Evolutionary conservation across 1,139 yeast genomes (phyloP), one percentile per base, ranked within the genome.

Genomic region (Protomyces lactucae-debilis): DNA sequence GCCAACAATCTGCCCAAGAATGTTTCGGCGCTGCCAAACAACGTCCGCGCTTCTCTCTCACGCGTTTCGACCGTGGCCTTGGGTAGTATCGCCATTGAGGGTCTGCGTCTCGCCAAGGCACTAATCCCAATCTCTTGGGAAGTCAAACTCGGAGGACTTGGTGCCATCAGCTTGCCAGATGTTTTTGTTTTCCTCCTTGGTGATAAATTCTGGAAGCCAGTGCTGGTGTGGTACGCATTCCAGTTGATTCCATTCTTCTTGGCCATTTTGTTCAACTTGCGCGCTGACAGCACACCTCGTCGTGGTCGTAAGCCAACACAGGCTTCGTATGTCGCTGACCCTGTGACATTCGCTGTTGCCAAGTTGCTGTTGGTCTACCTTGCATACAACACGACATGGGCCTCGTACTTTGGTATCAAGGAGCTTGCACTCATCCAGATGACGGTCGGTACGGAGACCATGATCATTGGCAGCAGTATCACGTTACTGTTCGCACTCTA

Each of bases 401-500:
- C 52, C 14, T 16, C 43, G 8, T 21, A 40, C 32, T 54, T 46
- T 55, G 55, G 53, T 18, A 35, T 37, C 46, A 53, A 52, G 56
- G 57, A 54, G 57, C 39, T 60, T 37, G 55, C 56, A 21, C 52
- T 64, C 12, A 53, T 64, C 12, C 55, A 56, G 32, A 18, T 39
- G 45, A 39, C 53, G 51, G 54, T 61, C 8, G 57, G 64, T n/a
- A 37, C 37, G 46, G 66, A 64, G 12, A 56, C 63, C 14, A 52
- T 64, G 57, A 25, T 57, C 46, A 54, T 60, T 43, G 57, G 64
- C 9, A 56, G 57, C 25, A 54, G 53, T 23, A 53, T 64, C 52
- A 61, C 60, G 35, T 54, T 64, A 36, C 35, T 64, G 21, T 64
- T 52, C 48, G 65, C 66, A 18, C 39, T 64, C 46, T 64, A 64